Evolutionary conservation across 2,329 filamentous ascomycete species (phyloP).

Genomic region (Paecilomyces formosus): DNA sequence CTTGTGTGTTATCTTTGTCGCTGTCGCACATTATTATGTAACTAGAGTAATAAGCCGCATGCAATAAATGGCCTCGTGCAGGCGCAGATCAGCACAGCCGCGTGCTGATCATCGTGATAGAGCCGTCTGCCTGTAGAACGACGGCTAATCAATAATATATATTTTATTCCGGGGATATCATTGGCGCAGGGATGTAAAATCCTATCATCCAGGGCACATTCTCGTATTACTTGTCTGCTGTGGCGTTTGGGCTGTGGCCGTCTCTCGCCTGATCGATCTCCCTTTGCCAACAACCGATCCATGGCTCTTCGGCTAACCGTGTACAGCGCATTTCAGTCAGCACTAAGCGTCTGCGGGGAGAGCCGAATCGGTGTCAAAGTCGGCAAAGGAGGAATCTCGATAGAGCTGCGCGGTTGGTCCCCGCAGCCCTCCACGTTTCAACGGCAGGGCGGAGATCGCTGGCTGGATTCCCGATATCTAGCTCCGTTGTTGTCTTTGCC

Average conservation of each 20-base stretch:
- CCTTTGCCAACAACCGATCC: not conserved
- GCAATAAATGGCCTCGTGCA: not conserved
- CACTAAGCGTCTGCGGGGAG: not conserved
- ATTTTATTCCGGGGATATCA: not conserved
- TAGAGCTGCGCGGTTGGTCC: not conserved
- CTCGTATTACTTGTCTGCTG: not conserved
- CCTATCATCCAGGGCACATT: not conserved
- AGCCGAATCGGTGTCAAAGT: not conserved
- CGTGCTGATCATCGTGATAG: not conserved
- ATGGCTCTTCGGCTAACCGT: too few species aligned
- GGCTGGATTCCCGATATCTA: conserved; percentile 12
- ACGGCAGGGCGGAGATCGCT: not conserved
- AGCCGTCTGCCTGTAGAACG: too few species aligned
- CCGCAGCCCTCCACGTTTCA: not conserved
- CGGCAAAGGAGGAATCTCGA: not conserved
- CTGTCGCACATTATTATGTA: not conserved
- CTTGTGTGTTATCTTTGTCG: not conserved
- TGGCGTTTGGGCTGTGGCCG: not conserved
- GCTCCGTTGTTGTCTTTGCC: conserved; percentile 14
- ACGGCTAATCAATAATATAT: not conserved
- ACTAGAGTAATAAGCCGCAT: not conserved
- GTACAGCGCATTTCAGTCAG: too few species aligned
- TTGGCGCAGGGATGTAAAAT: not conserved
- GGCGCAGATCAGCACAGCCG: not conserved
- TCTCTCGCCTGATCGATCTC: not conserved